Evolutionary conservation across 345 rosid genomes (phyloP), one percentile per base, ranked within the genome.

Genomic region (Excoecaria cochinchinensis): DNA sequence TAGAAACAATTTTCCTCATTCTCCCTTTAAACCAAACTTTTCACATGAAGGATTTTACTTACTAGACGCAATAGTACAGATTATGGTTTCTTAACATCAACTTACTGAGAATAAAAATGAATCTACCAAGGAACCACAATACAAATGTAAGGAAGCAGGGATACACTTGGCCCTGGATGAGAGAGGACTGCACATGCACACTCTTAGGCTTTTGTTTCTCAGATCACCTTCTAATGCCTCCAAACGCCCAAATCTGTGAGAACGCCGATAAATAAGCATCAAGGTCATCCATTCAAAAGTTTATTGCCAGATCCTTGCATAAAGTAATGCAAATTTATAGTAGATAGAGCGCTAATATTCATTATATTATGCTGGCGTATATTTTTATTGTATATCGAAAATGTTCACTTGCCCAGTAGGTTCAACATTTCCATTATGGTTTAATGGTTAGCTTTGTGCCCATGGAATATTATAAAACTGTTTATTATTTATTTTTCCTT

Each of bases 231-330:
- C 98, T 84, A 72, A 90, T 80, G 58, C 99, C 99, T 81, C 99
- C 98, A 67, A 95, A 95, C 17, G 98, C 99, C 99, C 97, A 95
- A 80, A 93, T 90, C 97, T 95, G 87, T 51, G 31, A 59, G 25
- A 10, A 42, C 22, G 44, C 36, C 36, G 16, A 71, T 15, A 67
- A 14, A 62, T 19, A 55, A 70, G n/a, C 4, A 39, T 3, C 55
- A 9, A 31, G 8, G 38, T 56, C 7, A 52, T 38, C n/a, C 19
- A 36, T 6, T 21, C 8, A 4, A 25, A 52, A 19, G 24, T 62
- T 31, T 10, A 64, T 4, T 63, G 46, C 16, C 61, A 55, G 46
- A 44, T 74, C 25, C 71, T 38, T 58, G 1, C 22, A n/a, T 11
- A 61, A 47, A 67, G 17, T n/a, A 50, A 74, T 19, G 40, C 13